Evolutionary conservation across 192 early-diverging fungal species (phyloP), one percentile per base, ranked within the genome.

Genomic region (Entrophospora sp.): DNA sequence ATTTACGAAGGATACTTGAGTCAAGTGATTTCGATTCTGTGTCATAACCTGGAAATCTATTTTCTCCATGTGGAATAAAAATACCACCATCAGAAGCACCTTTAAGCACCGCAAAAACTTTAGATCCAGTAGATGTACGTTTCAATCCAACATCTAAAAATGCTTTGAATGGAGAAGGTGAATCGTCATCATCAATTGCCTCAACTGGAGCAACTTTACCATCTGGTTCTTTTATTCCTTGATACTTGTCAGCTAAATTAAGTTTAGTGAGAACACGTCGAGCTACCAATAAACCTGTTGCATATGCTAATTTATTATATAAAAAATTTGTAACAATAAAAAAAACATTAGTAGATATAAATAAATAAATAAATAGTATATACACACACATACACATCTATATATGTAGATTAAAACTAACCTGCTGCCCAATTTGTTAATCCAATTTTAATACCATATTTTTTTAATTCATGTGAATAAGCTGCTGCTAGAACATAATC

Each of bases 31-130:
- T 95, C 69, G 81, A 71, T 75, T 88, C 86, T 49, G 80, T 69
- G 82, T 95, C 91, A 82, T 82, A 98, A 73, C 94, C 96, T 66
- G 96, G 94, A 91, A 98, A 97, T 76, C 96, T 90, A 75, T 85
- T 85, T 84, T 96, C 92, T 68, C 79, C 79, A 89, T 98, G 93
- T 71, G 96, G 96, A 74, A 98, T 87, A 79, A 86, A 87, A 73
- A 98, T 79, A 79, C 96, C 96, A 85, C 96, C 96, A 81, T 98
- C 94, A 64, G 90, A 93, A 66, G 94, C 96, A 86, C 96, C 96
- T 90, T 98, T 98, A 74, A 96, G 83, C 77, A 88, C 93, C 77
- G 85, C 96, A 67, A 98, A 98, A 72, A 97, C 86, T 85, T 91
- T 90, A 81, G 90, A 87, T 73, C 96, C 96, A 66, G 93, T 96